Conservation (phyloP, 2,329 filamentous ascomycete species). For the Colletotrichum zoysiae region DNA sequence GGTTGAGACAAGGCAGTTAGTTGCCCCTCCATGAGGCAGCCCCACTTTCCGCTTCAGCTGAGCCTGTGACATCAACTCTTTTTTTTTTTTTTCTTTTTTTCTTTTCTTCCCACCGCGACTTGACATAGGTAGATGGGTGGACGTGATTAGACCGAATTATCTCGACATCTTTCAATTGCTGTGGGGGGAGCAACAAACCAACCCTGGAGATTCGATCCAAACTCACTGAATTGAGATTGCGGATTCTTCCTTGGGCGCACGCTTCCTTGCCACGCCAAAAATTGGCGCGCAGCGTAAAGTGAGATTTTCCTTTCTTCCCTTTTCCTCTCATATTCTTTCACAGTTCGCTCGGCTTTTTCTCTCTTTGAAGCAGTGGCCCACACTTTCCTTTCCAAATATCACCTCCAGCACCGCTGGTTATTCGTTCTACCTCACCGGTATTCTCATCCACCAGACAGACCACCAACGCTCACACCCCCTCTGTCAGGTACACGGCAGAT, state of each 20-base stretch:
- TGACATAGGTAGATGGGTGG: background rate
- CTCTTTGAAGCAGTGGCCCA: background rate
- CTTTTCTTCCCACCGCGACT: conserved; percentile 2
- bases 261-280: background rate
- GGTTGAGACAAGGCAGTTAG: background rate
- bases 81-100: conserved; percentile 13
- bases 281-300: background rate
- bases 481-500: background rate
- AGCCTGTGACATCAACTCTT: conserved; percentile 36
- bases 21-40: conserved; percentile 28
- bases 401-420: conserved; percentile 12
- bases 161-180: background rate
- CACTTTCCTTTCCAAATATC: conserved; percentile 29
- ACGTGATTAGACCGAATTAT: background rate
- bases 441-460: background rate
- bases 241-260: background rate
- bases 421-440: background rate
- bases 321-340: conserved; percentile 8
- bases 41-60: conserved; percentile 31
- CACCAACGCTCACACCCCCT: background rate
- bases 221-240: background rate
- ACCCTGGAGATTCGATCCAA: background rate
- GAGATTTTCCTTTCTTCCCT: conserved; percentile 3
- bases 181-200: background rate
- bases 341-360: conserved; percentile 7